These are phyloP conservation scores for Tilletia indica DNA, from an alignment of 1,284 basidiomycete genomes.

Conservation along the genomic window DNA sequence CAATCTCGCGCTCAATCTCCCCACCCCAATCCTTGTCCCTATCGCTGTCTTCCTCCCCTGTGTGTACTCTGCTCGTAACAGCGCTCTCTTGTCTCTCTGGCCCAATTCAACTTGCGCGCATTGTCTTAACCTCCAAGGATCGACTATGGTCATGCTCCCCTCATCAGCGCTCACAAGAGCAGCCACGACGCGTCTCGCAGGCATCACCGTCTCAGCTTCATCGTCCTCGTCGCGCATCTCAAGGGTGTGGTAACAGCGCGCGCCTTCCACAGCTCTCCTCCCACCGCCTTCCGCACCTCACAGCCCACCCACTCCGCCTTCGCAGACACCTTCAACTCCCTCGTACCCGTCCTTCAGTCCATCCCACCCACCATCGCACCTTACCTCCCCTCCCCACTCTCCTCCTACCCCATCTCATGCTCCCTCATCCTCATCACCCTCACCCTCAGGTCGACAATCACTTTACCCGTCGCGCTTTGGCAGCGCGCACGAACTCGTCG, in stretches of 20 bases:
- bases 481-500: constrained; percentile 68
- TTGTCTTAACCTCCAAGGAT: neutral
- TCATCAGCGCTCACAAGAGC: neutral
- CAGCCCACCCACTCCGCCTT: neutral
- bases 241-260: neutral
- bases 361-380: constrained; percentile 3
- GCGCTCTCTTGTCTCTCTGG: neutral
- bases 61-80: neutral
- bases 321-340: neutral
- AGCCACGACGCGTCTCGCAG: neutral
- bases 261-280: neutral
- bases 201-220: neutral
- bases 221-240: no score
- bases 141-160: neutral
- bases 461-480: constrained; percentile 78
- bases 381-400: constrained; percentile 31
- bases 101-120: constrained; percentile 11
- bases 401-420: constrained; percentile 63
- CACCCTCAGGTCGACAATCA: constrained; percentile 65
- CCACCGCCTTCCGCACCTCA: neutral
- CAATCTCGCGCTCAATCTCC: neutral
- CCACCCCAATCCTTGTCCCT: neutral
- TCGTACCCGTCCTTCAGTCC: neutral
- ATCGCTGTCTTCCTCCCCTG: neutral
- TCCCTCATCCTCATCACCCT: constrained; percentile 75